These are phyloP conservation scores for Suillus subalutaceus DNA, from an alignment of 768 basidiomycete species.

Conservation along the genomic window DNA sequence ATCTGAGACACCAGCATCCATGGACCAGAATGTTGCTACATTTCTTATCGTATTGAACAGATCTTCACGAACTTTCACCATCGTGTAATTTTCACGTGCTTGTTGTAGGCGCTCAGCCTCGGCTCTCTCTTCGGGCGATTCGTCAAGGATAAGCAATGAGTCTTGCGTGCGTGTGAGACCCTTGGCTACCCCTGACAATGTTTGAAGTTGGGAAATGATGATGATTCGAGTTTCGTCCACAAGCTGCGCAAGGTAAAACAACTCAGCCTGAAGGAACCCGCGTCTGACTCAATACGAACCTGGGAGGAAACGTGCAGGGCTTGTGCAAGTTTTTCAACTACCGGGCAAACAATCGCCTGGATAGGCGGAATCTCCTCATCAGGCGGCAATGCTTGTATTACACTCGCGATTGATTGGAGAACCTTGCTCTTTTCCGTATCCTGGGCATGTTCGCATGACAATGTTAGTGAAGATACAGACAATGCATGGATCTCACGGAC, in stretches of 20 bases:
- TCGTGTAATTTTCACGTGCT: slow-evolving; percentile 66
- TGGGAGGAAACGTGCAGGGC: slow-evolving; percentile 56
- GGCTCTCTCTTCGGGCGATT: slow-evolving; percentile 51
- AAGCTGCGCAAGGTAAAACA: slow-evolving; percentile 41
- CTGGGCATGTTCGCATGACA: slow-evolving; percentile 36
- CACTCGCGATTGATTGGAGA: slow-evolving; percentile 89
- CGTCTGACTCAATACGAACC: slow-evolving; percentile 39
- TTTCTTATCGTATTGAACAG: slow-evolving; percentile 63
- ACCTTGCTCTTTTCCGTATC: slow-evolving; percentile 90
- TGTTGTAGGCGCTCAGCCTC: slow-evolving; percentile 58
- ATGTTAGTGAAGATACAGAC: neutral
- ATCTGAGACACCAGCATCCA: slow-evolving; percentile 74
- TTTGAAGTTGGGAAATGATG: slow-evolving; percentile 75
- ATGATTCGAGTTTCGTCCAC: slow-evolving; percentile 72
- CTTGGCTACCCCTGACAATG: slow-evolving; percentile 82
- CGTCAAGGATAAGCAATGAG: slow-evolving; percentile 60
- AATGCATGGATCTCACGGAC: slow-evolving; percentile 43
- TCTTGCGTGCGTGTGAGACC: slow-evolving; percentile 83
- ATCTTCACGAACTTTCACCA: slow-evolving; percentile 64
- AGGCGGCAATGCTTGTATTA: slow-evolving; percentile 87
- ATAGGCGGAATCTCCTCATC: slow-evolving; percentile 78
- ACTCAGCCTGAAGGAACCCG: neutral
- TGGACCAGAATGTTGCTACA: slow-evolving; percentile 75
- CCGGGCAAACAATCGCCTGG: slow-evolving; percentile 76
- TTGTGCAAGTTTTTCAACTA: slow-evolving; percentile 68